Evolutionary conservation across 768 basidiomycete species (phyloP).

Genomic region (Termitomyces sp.): DNA sequence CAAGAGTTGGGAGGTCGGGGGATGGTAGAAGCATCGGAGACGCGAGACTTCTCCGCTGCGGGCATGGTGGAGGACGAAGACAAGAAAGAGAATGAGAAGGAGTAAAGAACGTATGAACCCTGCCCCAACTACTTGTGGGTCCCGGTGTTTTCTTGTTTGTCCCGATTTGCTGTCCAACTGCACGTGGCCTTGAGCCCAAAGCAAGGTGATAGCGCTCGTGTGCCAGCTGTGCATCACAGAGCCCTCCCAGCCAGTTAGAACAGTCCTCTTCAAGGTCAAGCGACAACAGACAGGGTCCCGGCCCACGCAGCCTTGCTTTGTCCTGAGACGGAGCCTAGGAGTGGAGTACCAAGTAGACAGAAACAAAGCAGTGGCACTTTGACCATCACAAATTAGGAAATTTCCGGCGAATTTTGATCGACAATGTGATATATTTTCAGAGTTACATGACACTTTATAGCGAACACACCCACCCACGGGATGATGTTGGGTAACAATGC

Average conservation of each 20-base stretch:
- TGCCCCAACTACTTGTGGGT: conserved; percentile 18
- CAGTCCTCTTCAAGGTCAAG: not conserved
- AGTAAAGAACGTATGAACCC: not conserved
- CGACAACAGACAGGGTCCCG: not conserved
- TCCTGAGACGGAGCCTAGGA: not conserved
- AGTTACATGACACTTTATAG: conserved; percentile 14
- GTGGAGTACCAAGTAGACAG: not conserved
- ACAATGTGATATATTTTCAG: conserved; percentile 8
- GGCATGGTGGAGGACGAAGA: conserved; percentile 6
- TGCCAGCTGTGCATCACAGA: not conserved
- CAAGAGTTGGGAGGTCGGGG: conserved; percentile 79
- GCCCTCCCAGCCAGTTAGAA: not conserved
- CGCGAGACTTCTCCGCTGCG: conserved; percentile 3
- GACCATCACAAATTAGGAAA: not conserved
- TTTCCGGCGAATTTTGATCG: not conserved
- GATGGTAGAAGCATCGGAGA: conserved; percentile 22
- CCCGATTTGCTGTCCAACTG: conserved; percentile 8
- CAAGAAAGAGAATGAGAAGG: not conserved
- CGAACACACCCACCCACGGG: conserved; percentile 15
- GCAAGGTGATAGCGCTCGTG: not conserved
- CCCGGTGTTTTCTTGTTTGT: conserved; percentile 22
- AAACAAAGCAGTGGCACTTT: not conserved
- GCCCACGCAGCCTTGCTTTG: not conserved
- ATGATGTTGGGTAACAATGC: conserved; percentile 14
- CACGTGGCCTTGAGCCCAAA: not conserved